Percentiles rank a stretch among this genome's conserved stretches.
These are phyloP conservation scores for Gossypium lobatum DNA, from an alignment of 441 rosid species.

Conservation along the genomic window DNA sequence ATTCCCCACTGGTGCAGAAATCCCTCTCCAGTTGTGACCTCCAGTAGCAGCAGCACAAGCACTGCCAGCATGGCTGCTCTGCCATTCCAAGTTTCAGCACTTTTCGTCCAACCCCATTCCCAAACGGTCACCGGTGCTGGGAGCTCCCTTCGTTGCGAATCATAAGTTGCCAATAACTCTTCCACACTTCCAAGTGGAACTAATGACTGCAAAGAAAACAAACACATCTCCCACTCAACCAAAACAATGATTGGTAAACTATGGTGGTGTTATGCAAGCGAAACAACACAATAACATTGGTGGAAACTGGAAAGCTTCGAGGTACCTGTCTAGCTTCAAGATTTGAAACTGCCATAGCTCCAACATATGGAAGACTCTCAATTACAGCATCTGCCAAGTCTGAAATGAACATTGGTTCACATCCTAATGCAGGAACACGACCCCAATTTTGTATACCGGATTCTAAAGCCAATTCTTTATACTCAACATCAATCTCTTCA, in stretches of 20 bases:
- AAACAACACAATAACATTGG: neutral
- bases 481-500: conserved; percentile 96
- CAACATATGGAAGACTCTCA: conserved; percentile 96
- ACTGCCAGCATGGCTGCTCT: conserved; percentile 98
- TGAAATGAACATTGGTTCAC: conserved; percentile 87
- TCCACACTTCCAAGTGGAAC: conserved; percentile 94
- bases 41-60: conserved; percentile 72
- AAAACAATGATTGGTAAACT: neutral
- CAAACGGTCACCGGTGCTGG: conserved; percentile 89
- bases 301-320: neutral
- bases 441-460: conserved; percentile 95
- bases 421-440: conserved; percentile 91
- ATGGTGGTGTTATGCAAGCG: neutral
- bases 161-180: conserved; percentile 82
- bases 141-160: conserved; percentile 79
- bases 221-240: conserved; percentile 11
- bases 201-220: conserved; percentile 56
- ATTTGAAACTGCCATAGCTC: conserved; percentile 96
- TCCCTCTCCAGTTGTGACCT: conserved; percentile 92
- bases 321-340: conserved; percentile 96
- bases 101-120: conserved; percentile 99
- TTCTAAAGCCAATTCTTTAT: conserved; percentile 77
- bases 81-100: conserved; percentile 99
- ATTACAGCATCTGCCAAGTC: conserved; percentile 98
- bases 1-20: conserved; percentile 94